Evolutionary conservation across 345 rosid genomes (phyloP), one percentile per base, ranked within the genome.

Genomic region (Sisymbrium irio): DNA sequence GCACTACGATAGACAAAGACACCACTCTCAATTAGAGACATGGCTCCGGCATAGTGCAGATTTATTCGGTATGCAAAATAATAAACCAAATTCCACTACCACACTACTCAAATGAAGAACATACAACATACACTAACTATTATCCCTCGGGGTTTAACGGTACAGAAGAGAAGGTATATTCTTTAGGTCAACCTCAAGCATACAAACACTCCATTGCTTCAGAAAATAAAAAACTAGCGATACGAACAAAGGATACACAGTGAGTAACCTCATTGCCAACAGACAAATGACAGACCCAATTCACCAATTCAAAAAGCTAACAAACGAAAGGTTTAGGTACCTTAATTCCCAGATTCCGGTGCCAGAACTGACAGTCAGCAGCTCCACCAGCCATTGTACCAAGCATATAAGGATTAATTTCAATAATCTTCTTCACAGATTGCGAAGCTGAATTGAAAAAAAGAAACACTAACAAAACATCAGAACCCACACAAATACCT

Each of bases 331-430:
- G 22, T 28, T 27, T 35, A 27, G 1, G 41, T 82, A 89, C 97
- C 95, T 89, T 91, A 72, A 87, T 91, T 20, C 97, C 97, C 0
- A 91, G 78, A 82, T 91, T 91, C 62, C 95, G 84, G 68, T 91
- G 97, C 97, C 97, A 91, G 73, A 91, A 89, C 71, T 89, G 92
- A 70, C 97, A 91, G 67, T 91, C 95, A 66, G 97, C 97, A 80
- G 93, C 93, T 57, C 97, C 97, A 58, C 97, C 95, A 77, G 93
- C 97, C 96, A 91, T 91, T 9, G 91, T 89, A n/a, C 95, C 97
- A 62, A 85, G 91, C 97, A 91, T 87, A 69, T 91, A 85, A 37
- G 97, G 96, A 72, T 91, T 91, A 45, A 91, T 89, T 75, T 91
- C 97, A 67, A 91, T 91, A 81, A 91, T 91, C 73, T 89, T 91